Conservation (phyloP, 2,329 filamentous ascomycete genomes). For the Penicillium sp. region DNA sequence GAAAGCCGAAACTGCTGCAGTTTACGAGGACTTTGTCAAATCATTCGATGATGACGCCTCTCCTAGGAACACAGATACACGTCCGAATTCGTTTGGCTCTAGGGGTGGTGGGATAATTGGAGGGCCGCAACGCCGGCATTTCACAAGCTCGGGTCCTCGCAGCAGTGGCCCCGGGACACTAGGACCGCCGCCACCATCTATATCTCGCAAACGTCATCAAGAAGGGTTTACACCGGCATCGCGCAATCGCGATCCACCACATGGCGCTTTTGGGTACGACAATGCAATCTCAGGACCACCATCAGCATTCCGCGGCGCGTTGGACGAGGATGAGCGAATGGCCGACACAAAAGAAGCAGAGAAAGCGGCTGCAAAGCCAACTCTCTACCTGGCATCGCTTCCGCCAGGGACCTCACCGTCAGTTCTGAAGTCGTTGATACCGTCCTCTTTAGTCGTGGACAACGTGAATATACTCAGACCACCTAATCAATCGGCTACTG, state of each 20-base stretch:
- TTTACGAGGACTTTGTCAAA: conserved; percentile 84
- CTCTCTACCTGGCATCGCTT: conserved; percentile 53
- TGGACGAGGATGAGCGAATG: conserved; percentile 45
- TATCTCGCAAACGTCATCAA: conserved; percentile 45
- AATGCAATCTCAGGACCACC: conserved; percentile 30
- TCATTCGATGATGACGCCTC: conserved; percentile 52
- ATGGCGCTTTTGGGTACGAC: conserved; percentile 43
- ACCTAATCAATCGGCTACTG: conserved; percentile 47
- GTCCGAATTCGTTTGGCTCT: conserved; percentile 28
- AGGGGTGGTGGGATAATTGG: conserved; percentile 36
- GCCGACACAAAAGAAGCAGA: conserved; percentile 45
- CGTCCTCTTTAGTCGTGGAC: conserved; percentile 62
- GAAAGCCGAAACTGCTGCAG: conserved; percentile 81
- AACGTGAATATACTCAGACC: conserved; percentile 68
- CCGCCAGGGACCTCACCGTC: conserved; percentile 53
- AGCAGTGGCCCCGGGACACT: conserved; percentile 52
- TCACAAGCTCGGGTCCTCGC: conserved; percentile 45
- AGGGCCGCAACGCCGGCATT: conserved; percentile 62
- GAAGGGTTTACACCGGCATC: conserved; percentile 39
- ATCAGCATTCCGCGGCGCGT: conserved; percentile 39
- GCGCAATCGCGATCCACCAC: conserved; percentile 40
- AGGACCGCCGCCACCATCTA: conserved; percentile 42
- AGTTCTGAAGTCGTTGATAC: conserved; percentile 50
- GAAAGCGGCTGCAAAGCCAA: conserved; percentile 53
- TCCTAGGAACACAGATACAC: conserved; percentile 20